A percentile compares a stretch with the other conserved stretches of the same genome.
Evolutionary conservation across 75 land plant genomes (phyloP).

Genomic region (Pseudotsuga menziesii): DNA sequence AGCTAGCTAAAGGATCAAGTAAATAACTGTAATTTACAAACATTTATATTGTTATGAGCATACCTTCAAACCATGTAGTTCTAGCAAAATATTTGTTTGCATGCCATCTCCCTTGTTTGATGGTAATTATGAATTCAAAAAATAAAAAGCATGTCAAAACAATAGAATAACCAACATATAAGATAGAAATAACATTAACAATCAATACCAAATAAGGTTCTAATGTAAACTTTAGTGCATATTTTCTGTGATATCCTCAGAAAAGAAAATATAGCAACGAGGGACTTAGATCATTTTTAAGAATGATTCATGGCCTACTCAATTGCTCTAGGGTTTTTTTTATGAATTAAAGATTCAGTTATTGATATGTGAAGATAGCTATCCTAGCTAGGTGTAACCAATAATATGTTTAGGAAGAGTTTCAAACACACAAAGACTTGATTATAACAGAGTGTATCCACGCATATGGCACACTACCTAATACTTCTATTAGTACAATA

Average conservation of each 20-base stretch:
- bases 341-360: neutral
- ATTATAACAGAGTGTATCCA: neutral
- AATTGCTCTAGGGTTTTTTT: neutral
- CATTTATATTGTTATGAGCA: neutral
- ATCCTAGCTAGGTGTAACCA: neutral
- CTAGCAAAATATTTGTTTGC: constrained; percentile 70
- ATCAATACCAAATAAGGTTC: neutral
- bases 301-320: neutral
- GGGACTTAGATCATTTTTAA: neutral
- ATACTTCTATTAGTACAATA: neutral
- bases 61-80: constrained; percentile 80
- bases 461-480: neutral
- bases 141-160: constrained; percentile 6
- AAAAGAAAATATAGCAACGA: neutral
- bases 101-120: constrained; percentile 58
- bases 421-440: neutral
- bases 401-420: neutral
- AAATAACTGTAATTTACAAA: neutral
- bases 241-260: neutral
- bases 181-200: neutral
- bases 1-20: neutral
- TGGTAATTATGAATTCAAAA: constrained; percentile 44
- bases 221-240: neutral
- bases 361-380: neutral
- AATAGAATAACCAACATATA: neutral